Percentiles rank a stretch among this genome's conserved stretches.
Evolutionary conservation across 2,329 filamentous ascomycete species (phyloP).

Genomic region (Pyricularia sp.): DNA sequence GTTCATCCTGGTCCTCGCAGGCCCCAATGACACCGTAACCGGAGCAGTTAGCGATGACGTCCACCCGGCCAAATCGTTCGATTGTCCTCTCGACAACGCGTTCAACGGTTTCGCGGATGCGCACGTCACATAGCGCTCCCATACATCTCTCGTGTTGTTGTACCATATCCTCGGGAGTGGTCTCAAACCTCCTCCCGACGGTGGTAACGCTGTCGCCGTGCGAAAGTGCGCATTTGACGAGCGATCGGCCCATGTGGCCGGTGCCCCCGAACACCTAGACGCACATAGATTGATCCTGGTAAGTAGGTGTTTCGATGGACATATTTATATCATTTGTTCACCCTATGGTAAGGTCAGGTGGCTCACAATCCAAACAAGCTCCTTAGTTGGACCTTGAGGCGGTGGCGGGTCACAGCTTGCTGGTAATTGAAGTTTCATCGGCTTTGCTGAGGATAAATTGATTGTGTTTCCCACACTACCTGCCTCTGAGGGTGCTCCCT

Average conservation of each 20-base stretch:
- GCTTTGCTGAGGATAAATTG: not conserved
- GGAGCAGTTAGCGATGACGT: slow-evolving; percentile 86
- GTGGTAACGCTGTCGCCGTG: slow-evolving; percentile 76
- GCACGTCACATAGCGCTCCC: slow-evolving; percentile 79
- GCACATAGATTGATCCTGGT: not conserved
- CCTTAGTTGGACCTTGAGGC: slow-evolving; percentile 53
- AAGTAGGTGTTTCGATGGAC: slow-evolving; percentile 5
- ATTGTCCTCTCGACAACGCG: slow-evolving; percentile 58
- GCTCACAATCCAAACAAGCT: slow-evolving; percentile 79
- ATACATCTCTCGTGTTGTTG: slow-evolving; percentile 61
- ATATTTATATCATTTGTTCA: not conserved
- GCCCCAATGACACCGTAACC: slow-evolving; percentile 92
- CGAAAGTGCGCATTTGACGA: slow-evolving; percentile 68
- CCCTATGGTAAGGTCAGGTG: not conserved
- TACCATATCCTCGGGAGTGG: slow-evolving; percentile 57
- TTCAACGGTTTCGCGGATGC: slow-evolving; percentile 64
- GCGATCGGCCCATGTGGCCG: slow-evolving; percentile 88
- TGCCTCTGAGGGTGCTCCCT: slow-evolving; percentile 2
- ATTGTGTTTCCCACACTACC: not conserved
- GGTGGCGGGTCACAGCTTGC: slow-evolving; percentile 76
- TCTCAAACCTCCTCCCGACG: slow-evolving; percentile 73
- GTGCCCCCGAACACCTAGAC: slow-evolving; percentile 79
- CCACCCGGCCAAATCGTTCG: slow-evolving; percentile 64
- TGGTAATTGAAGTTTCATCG: slow-evolving; percentile 46
- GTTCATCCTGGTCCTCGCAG: slow-evolving; percentile 93